phyloP scores from a whole-genome alignment of 2,329 filamentous ascomycete species.

The Alternaria alternata region DNA sequence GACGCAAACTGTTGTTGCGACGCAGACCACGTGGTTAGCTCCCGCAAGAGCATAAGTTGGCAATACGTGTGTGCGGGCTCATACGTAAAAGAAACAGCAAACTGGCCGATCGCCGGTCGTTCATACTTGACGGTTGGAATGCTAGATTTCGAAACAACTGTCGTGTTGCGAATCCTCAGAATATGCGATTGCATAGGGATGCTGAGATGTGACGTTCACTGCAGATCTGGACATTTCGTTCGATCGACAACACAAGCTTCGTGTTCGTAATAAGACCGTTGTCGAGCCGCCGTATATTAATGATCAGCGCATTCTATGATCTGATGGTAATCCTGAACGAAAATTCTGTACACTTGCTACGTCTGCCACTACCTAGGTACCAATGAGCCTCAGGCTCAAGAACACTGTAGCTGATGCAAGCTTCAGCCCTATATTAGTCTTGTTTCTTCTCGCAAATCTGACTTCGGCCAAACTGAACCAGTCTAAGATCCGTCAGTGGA shows the following conservation, averaged over 20 bases:
- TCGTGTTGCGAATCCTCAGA: not conserved
- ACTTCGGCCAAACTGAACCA: not conserved
- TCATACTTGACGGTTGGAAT: not conserved
- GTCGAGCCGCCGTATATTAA: not conserved
- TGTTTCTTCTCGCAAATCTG: not conserved
- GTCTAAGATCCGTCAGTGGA: not conserved
- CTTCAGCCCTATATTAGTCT: not conserved
- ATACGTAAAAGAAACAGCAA: slow-evolving; percentile 1
- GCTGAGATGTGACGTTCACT: slow-evolving; percentile 4
- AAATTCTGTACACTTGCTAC: not conserved
- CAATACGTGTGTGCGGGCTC: not conserved
- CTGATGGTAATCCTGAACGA: not conserved
- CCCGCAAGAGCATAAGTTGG: not conserved
- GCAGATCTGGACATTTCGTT: slow-evolving; percentile 2
- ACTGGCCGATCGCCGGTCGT: not conserved
- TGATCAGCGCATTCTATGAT: slow-evolving; percentile 2
- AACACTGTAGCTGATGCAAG: not conserved
- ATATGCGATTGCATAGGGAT: not conserved
- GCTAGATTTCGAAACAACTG: not conserved
- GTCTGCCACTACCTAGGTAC: not conserved
- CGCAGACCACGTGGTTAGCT: slow-evolving; percentile 4
- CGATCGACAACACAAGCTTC: slow-evolving; percentile 6
- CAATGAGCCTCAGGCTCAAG: not conserved
- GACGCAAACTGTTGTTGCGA: slow-evolving; percentile 9
- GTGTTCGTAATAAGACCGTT: not conserved